Base-by-base conservation (phyloP, 805 yeast genomes). In the Pichia ethanolica region DNA sequence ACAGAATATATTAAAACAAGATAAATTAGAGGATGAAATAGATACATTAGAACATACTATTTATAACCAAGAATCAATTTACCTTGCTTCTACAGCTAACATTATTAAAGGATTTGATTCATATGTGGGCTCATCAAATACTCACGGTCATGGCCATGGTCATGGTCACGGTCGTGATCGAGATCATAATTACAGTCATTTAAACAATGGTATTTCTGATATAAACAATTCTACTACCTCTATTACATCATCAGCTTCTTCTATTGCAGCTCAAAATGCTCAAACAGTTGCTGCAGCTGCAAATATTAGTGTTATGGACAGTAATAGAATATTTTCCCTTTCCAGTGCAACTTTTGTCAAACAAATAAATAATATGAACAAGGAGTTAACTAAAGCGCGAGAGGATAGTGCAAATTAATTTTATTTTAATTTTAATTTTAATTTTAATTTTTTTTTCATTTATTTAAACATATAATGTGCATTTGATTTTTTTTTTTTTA, bases 31-130 rank as follows among this genome's bases (percentile, higher is more conserved):
- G 53, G 75, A 77, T 33, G 78, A 79, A 55, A 72, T 83, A 44
- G 77, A 77, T 26, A 67, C 65, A 42, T 62, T 89, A 6, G 96
- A 90, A 60, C 96, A 89, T 54, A 78, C 79, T 46, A 82, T 90
- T 6, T 89, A 81, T 67, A 83, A 81, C 44, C 79, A 80, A 55
- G 98, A 90, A 61, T 81, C 84, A 9, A 77, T 79, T 12, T 90
- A 90, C 62, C 77, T 90, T 43, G 78, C 70, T 32, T 65, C 73
- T 32, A 78, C 78, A 48, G 90, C 97, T 0, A 90, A 88, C 64
- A 83, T 91, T 30, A 85, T 89, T n/a, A 84, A 85, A 54, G 98
- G 98, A 1, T 90, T 89, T 59, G 97, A 90, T 28, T 44, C 47
- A 27, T 44, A 44, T 32, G 14, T 33, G 2, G 44, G 44, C 5